Evolutionary conservation across 75 land plant species (phyloP).

Genomic region (Cryptomeria japonica): DNA sequence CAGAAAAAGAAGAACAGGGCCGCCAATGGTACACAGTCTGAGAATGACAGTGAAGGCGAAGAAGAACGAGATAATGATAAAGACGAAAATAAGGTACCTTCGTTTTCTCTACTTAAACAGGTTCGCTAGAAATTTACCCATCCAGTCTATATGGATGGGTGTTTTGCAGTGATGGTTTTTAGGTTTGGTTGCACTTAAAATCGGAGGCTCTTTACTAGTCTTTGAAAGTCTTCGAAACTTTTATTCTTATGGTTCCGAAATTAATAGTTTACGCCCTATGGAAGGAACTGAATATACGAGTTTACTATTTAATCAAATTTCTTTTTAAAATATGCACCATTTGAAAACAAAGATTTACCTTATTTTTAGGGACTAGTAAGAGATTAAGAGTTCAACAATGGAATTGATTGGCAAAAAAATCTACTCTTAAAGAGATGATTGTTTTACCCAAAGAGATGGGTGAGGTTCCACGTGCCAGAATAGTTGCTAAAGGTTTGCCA

Average conservation of each 20-base stretch:
- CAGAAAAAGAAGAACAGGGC: constrained; percentile 79
- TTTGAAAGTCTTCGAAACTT: background rate
- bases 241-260: background rate
- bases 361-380: background rate
- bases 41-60: constrained; percentile 36
- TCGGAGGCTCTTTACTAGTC: background rate
- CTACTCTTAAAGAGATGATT: too few species aligned
- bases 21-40: constrained; percentile 19
- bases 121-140: background rate
- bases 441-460: background rate
- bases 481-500: too few species aligned
- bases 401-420: too few species aligned
- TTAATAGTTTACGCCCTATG: too few species aligned
- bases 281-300: too few species aligned
- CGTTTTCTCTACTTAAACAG: background rate
- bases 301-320: background rate
- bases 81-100: constrained; percentile 20
- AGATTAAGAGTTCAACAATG: background rate
- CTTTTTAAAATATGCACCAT: background rate
- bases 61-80: constrained; percentile 24
- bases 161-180: background rate
- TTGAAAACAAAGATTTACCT: too few species aligned
- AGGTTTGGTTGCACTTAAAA: background rate
- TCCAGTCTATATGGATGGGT: background rate
- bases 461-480: background rate